These are phyloP conservation scores for Alternaria viburni DNA, from an alignment of 2,329 filamentous ascomycete species.

Conservation along the genomic window DNA sequence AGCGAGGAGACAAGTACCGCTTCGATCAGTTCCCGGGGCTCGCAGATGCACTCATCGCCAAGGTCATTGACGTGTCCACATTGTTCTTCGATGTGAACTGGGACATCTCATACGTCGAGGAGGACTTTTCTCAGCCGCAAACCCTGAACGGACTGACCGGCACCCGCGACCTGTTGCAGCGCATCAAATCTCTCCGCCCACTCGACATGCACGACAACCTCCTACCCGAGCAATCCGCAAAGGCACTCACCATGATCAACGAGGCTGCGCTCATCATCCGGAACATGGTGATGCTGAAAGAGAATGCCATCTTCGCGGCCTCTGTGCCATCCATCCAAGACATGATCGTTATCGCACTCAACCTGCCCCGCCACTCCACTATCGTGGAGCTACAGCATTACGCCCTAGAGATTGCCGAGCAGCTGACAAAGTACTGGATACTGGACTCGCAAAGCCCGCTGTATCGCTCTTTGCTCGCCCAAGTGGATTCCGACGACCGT, in stretches of 20 bases:
- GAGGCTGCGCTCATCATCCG: conserved; percentile 87
- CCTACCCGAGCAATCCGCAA: conserved; percentile 72
- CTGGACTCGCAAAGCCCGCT: conserved; percentile 77
- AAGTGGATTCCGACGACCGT: conserved; percentile 68
- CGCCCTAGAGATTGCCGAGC: conserved; percentile 88
- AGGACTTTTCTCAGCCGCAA: conserved; percentile 54
- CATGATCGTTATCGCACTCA: conserved; percentile 80
- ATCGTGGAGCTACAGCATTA: conserved; percentile 89
- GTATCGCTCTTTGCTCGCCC: conserved; percentile 73
- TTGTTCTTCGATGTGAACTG: conserved; percentile 85
- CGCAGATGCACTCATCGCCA: conserved; percentile 85
- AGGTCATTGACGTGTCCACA: conserved; percentile 77
- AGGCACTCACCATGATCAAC: conserved; percentile 76
- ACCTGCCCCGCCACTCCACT: conserved; percentile 73
- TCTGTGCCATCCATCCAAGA: conserved; percentile 79
- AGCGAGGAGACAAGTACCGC: conserved; percentile 92
- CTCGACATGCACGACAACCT: conserved; percentile 70
- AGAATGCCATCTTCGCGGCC: conserved; percentile 84
- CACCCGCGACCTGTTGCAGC: conserved; percentile 74
- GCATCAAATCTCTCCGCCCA: conserved; percentile 66
- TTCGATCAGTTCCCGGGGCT: conserved; percentile 91
- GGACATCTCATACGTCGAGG: conserved; percentile 73
- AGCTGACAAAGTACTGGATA: conserved; percentile 80
- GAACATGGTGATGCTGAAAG: conserved; percentile 93
- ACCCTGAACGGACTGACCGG: conserved; percentile 70